A percentile compares a stretch with the other conserved stretches of the same genome.
Evolutionary conservation across 305 asterid species (phyloP).

Genomic region (Plantago lanceolata): DNA sequence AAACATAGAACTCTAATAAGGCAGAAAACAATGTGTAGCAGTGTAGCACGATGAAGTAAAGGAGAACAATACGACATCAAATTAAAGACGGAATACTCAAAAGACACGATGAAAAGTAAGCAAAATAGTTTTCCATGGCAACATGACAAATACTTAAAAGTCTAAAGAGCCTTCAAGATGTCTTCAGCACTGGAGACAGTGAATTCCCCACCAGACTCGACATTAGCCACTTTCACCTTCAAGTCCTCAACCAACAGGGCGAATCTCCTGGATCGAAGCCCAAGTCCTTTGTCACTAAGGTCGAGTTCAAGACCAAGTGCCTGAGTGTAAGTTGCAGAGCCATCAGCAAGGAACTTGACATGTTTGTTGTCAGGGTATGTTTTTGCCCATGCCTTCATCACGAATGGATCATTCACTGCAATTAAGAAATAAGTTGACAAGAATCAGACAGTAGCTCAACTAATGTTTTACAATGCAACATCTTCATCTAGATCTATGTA

Average conservation of each 20-base stretch:
- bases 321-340: slow-evolving; percentile 60
- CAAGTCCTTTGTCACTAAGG: slow-evolving; percentile 76
- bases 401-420: slow-evolving; percentile 86
- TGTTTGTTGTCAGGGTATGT: slow-evolving; percentile 72
- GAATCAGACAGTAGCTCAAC: slow-evolving; percentile 7
- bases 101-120: background rate
- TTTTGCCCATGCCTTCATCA: slow-evolving; percentile 97
- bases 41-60: no score
- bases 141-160: slow-evolving; percentile 8
- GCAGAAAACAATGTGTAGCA: no score
- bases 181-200: slow-evolving; percentile 83
- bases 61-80: no score
- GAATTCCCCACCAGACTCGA: slow-evolving; percentile 85
- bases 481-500: background rate
- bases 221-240: slow-evolving; percentile 63
- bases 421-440: background rate
- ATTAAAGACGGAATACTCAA: background rate
- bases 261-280: slow-evolving; percentile 67
- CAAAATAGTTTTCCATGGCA: background rate
- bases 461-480: background rate
- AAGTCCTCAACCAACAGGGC: slow-evolving; percentile 78
- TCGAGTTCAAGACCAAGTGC: slow-evolving; percentile 84
- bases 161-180: slow-evolving; percentile 78
- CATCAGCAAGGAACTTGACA: slow-evolving; percentile 84
- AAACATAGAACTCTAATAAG: no score